Evolutionary conservation across 164 flowering plant species (phyloP).

Genomic region (Chimonanthus praecox): DNA sequence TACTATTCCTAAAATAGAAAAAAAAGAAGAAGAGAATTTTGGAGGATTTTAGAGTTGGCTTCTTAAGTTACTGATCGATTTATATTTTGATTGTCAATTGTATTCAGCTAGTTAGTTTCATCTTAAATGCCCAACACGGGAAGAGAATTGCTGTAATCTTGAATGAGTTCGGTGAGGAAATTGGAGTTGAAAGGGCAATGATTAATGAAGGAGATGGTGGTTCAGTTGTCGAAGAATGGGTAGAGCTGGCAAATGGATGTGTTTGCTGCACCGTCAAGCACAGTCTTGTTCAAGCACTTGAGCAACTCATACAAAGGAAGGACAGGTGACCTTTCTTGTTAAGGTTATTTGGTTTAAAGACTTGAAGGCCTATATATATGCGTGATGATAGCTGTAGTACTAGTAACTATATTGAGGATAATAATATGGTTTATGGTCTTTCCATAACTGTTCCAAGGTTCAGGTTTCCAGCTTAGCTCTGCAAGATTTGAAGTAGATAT

Average conservation of each 20-base stretch:
- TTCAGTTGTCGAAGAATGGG: slow-evolving; percentile 94
- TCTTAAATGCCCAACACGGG: slow-evolving; percentile 80
- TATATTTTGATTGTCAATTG: neutral
- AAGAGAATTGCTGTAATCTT: slow-evolving; percentile 92
- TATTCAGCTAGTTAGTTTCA: slow-evolving; percentile 68
- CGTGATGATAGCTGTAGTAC: neutral
- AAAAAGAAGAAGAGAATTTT: too few species aligned
- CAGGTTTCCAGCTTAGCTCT: neutral
- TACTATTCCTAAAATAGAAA: neutral
- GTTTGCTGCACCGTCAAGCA: slow-evolving; percentile 97
- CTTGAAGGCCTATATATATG: too few species aligned
- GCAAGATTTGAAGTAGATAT: too few species aligned
- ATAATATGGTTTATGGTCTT: neutral
- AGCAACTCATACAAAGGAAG: slow-evolving; percentile 83
- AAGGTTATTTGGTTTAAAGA: neutral
- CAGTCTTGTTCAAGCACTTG: slow-evolving; percentile 91
- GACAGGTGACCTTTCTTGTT: slow-evolving; percentile 47
- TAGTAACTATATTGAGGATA: too few species aligned
- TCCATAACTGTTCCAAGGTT: neutral
- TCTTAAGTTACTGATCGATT: neutral
- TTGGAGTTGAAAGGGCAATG: slow-evolving; percentile 97
- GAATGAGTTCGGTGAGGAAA: slow-evolving; percentile 97
- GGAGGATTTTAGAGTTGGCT: neutral
- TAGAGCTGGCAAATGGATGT: slow-evolving; percentile 98
- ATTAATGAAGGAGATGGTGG: slow-evolving; percentile 93